Percentiles rank a stretch among this genome's conserved stretches.
Conservation (phyloP, 2,329 filamentous ascomycete genomes). For the Cytospora piceae region DNA sequence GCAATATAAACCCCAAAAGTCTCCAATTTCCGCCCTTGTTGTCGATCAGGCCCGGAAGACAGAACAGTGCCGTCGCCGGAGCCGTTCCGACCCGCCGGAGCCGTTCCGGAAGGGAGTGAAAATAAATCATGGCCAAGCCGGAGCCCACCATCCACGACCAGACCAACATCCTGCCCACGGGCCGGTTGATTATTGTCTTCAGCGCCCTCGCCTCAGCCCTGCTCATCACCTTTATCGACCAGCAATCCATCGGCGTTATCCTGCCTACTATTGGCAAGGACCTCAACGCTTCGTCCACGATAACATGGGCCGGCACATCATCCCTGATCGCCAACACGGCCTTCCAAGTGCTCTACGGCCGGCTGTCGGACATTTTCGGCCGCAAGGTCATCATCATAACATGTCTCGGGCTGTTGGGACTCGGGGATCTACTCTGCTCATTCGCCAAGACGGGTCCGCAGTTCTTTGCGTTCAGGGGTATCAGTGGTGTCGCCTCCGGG, state of each 20-base stretch:
- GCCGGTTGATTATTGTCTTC: slow-evolving; percentile 55
- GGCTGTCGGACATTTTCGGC: slow-evolving; percentile 64
- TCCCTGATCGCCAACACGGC: slow-evolving; percentile 61
- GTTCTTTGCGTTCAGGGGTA: slow-evolving; percentile 63
- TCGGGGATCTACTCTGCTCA: slow-evolving; percentile 64
- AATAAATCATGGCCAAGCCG: slow-evolving; percentile 19
- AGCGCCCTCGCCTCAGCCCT: slow-evolving; percentile 54
- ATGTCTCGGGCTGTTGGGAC: slow-evolving; percentile 54
- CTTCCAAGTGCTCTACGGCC: slow-evolving; percentile 67
- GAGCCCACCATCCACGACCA: slow-evolving; percentile 49
- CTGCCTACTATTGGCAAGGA: slow-evolving; percentile 56
- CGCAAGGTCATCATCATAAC: slow-evolving; percentile 61
- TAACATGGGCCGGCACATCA: slow-evolving; percentile 59
- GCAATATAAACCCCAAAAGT: not conserved
- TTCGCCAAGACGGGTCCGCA: slow-evolving; percentile 58
- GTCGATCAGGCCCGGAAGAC: not conserved
- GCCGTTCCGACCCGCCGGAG: not conserved
- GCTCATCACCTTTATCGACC: slow-evolving; percentile 60
- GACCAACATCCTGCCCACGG: slow-evolving; percentile 58
- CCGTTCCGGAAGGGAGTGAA: not conserved
- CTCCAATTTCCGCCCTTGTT: not conserved
- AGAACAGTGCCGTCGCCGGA: not conserved
- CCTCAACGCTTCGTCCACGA: slow-evolving; percentile 51
- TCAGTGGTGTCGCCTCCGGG: slow-evolving; percentile 65
- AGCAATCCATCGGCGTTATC: slow-evolving; percentile 57